Base-by-base conservation (phyloP, 306 rosid genomes). In the Pyrus betulifolia region DNA sequence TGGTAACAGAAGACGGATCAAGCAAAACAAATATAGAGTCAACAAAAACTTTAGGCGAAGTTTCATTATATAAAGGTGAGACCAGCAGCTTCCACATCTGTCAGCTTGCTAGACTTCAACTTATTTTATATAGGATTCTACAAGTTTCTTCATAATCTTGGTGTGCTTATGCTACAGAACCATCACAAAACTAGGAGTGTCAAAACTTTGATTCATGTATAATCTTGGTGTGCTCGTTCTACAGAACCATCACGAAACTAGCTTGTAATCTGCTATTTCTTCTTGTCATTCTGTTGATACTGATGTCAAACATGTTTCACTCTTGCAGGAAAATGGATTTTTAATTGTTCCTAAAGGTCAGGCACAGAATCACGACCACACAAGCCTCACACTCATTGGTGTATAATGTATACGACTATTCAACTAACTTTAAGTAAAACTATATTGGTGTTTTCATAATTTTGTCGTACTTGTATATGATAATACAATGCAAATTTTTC, bases 1-100 rank as follows among this genome's bases (percentile, higher is more conserved):
- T 95, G 97, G 98, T 95, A 85, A 85, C 96, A 97, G 92, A 81
- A 96, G 93, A 71, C 87, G 85, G 74, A 78, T 84, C 82, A 86
- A 76, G 82, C 88, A 84, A 86, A 95, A 90, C 88, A 95, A 86
- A 84, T 90, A 55, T 91, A 90, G 82, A 89, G 88, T 85, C 97
- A 89, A 83, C 89, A 85, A 73, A 95, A 95, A 81, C 96, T 95
- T 27, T 97, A 95, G 88, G 96, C 92, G 60, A 95, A 90, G 81
- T 91, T 92, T 75, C 98, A 90, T 75, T 92, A 76, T 82, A 57
- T 95, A 59, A 97, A 90, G 96, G 98, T 92, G 79, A 78, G 59
- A 72, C 81, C 71, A 40, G 76, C 33, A 75, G 19, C 69, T 78
- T 67, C 64, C 45, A 67, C 55, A 49, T 71, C 31, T 66, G 25